Base-by-base conservation (phyloP, 495 filamentous ascomycete genomes). In the Penicillium simplicissimum region DNA sequence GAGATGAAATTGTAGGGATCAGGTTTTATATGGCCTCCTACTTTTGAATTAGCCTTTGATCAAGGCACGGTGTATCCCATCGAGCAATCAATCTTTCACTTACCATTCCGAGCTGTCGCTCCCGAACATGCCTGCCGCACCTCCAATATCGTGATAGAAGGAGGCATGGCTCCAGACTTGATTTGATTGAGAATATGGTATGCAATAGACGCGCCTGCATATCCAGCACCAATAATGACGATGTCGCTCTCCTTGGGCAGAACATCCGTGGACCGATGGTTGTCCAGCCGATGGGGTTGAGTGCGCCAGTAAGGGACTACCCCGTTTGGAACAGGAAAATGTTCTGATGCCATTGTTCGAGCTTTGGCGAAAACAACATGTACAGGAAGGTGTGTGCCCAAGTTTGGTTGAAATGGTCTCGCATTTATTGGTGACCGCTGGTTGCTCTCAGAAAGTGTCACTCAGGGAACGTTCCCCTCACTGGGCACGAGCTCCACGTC, bases 61-160 rank as follows among this genome's bases (percentile, higher is more conserved):
- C n/a, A n/a, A n/a, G n/a, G n/a, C n/a, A n/a, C n/a, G n/a, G n/a
- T n/a, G n/a, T n/a, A 21, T 21, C 9, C 17, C 17, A 19, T 19
- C 17, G 9, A 33, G 3, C 42, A 43, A 21, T 15, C 35, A 6
- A 15, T 9, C 8, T 17, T 52, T 25, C 23, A 25, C 67, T 56
- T 47, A 74, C 76, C 76, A 61, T 79, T 79, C 4, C 90, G 75
- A 4, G 90, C 91, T 4, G 92, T 94, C 17, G 91, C 92, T 4
- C 92, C 91, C 73, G 83, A 92, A 69, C 90, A 93, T 15, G 87
- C 90, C 78, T 94, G 87, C 52, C 90, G 80, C 14, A 91, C 91
- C 73, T 96, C 92, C 4, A 96, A 74, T 78, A 95, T 88, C 2
- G 92, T 80, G 8, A 93, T 78, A 0, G 68, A 73, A 17, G 68